Evolutionary conservation across 2,329 filamentous ascomycete genomes (phyloP), one percentile per base, ranked within the genome.

Genomic region (Pyricularia sp.): DNA sequence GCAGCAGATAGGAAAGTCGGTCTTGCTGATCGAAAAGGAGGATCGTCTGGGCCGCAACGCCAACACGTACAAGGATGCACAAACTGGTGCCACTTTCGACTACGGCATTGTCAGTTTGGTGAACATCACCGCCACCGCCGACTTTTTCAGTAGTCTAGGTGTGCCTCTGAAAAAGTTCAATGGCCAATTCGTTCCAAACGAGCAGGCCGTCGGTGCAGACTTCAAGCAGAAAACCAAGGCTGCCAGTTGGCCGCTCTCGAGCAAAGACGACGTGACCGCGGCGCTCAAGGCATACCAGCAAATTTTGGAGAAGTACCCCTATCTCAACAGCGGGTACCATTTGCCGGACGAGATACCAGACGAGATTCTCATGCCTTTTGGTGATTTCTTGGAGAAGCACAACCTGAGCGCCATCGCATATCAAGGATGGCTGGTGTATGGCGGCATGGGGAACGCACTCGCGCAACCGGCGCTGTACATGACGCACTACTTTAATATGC

Each of bases 311-410:
- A 44, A 44, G 7, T 44, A 44, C 4, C 35, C 35, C 16, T 44
- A 44, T 44, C 35, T 44, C 4, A 44, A 70, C 67, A 68, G 64
- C 35, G 65, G 73, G 57, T 78, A 78, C 62, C 75, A 78, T 44
- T 16, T 55, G 44, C n/a, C 26, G 16, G 70, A 80, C 0, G 76
- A 79, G 0, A 67, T 80, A 1, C 78, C 79, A 0, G 71, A 75
- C n/a, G 79, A 81, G 30, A 69, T 83, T 0, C 67, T 77, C 28
- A 69, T 80, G 6, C 74, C 78, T 0, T 82, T 78, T 63, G 75
- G 77, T 16, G 73, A 79, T 4, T 82, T 81, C 66, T 70, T 78
- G 13, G 68, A 73, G 31, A 81, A 82, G 69, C 76, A 81, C 69
- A 70, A 73, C 16, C 70, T 83, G 2, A 69, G 73, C 28, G 75